Base-by-base conservation (phyloP, 1,139 yeast species). In the Ogataea hybrid region DNA sequence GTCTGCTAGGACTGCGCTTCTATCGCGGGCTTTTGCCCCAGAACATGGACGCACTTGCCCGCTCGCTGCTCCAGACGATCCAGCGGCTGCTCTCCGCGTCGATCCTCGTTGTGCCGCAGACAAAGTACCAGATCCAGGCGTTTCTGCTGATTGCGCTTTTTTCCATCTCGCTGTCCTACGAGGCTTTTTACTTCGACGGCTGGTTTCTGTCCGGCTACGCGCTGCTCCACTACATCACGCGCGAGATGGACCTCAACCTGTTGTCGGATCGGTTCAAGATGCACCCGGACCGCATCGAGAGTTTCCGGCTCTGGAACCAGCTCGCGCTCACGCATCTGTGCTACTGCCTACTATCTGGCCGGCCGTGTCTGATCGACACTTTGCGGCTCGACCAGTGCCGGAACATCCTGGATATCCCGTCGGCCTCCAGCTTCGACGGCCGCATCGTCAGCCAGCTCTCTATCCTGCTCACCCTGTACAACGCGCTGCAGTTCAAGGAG, bases 381-480 rank as follows among this genome's bases (percentile, higher is more conserved):
- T 69, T 75, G 28, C 66, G 90, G 44, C 62, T 84, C 38, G 79
- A 77, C 48, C 75, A 79, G 51, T 81, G 89, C 46, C 72, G 81
- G 10, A 73, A 81, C 12, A 78, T 86, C 1, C 63, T 85, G 35
- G 79, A 81, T 27, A 65, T 83, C 29, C 73, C 84, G 2, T 71
- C 77, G 29, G 81, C 90, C 0, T 81, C 87, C 6, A 81, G 82
- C 53, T 84, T 84, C 58, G 95, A 85, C 58, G 92, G 90, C 4
- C 62, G 89, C 44, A 81, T 85, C 81, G 86, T 85, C 14, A 84
- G 88, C 40, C 92, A 84, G 58, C 77, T 85, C 35, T 75, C 81
- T 7, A 68, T 84, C 11, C 71, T 81, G 40, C 64, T 80, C 34
- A 70, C 83, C 15, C 67, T 86, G 2, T 84, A 84, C 61, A 81